phyloP scores from a whole-genome alignment of 768 basidiomycete species.

The Lentinula boryana region DNA sequence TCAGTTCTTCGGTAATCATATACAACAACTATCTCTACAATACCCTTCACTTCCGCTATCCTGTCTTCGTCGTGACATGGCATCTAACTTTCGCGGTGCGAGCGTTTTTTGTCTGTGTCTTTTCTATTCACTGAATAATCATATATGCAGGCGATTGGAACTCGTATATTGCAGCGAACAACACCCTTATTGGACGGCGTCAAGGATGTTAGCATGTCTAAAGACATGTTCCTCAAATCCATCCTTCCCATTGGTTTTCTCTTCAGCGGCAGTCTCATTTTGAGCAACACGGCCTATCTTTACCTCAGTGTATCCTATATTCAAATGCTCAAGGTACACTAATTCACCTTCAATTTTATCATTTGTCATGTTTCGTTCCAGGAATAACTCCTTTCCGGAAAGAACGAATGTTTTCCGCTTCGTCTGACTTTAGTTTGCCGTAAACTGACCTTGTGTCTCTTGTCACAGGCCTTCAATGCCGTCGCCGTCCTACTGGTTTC shows the following conservation, averaged over 20 bases:
- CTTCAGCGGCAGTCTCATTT: constrained; percentile 86
- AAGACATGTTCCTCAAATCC: constrained; percentile 71
- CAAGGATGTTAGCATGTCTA: constrained; percentile 75
- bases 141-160: constrained; percentile 64
- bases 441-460: neutral
- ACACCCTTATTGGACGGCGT: constrained; percentile 74
- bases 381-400: neutral
- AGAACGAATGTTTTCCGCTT: neutral
- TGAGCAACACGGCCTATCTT: constrained; percentile 90
- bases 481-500: constrained; percentile 92
- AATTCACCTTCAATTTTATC: constrained; percentile 8
- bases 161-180: constrained; percentile 76
- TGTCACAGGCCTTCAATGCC: constrained; percentile 76
- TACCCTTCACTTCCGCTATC: constrained; percentile 77
- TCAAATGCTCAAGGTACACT: constrained; percentile 84
- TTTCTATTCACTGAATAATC: neutral
- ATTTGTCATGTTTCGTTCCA: neutral
- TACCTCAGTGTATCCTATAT: constrained; percentile 92
- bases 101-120: constrained; percentile 9
- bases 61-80: constrained; percentile 90
- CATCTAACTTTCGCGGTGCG: constrained; percentile 62
- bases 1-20: constrained; percentile 87
- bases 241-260: constrained; percentile 93
- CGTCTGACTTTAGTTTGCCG: neutral
- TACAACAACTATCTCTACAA: constrained; percentile 94